A percentile compares a stretch with the other conserved stretches of the same genome.
These are phyloP conservation scores for Bretschneidera sinensis DNA, from an alignment of 345 rosid genomes.

Conservation along the genomic window DNA sequence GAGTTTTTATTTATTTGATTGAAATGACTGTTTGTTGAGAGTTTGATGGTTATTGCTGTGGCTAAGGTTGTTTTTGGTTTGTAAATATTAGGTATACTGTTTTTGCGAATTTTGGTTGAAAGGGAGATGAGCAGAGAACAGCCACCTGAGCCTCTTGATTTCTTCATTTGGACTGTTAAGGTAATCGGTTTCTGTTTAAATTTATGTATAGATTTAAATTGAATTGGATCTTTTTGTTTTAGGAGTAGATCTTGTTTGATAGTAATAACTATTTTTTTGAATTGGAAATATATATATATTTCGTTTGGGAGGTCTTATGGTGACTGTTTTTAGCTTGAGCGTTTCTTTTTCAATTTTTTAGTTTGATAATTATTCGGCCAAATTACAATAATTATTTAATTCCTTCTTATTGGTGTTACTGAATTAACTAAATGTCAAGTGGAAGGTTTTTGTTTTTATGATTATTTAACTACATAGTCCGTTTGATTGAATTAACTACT, in stretches of 20 bases:
- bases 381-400: too few species aligned
- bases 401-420: neutral
- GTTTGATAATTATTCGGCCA: too few species aligned
- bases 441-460: neutral
- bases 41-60: constrained; percentile 9
- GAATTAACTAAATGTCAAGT: too few species aligned
- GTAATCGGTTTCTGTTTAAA: constrained; percentile 25
- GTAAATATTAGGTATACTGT: neutral
- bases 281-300: too few species aligned
- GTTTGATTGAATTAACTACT: neutral
- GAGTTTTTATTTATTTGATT: neutral
- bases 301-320: neutral
- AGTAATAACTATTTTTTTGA: too few species aligned
- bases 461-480: too few species aligned
- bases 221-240: neutral
- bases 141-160: constrained; percentile 97
- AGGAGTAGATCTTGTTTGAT: neutral
- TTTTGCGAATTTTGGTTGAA: constrained; percentile 11
- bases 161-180: constrained; percentile 99
- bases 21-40: constrained; percentile 7
- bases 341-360: too few species aligned
- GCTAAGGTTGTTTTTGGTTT: neutral
- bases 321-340: neutral
- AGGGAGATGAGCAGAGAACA: constrained; percentile 63
- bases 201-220: neutral